Evolutionary conservation across 306 rosid species (phyloP).

Genomic region (Fragaria nilgerrensis): DNA sequence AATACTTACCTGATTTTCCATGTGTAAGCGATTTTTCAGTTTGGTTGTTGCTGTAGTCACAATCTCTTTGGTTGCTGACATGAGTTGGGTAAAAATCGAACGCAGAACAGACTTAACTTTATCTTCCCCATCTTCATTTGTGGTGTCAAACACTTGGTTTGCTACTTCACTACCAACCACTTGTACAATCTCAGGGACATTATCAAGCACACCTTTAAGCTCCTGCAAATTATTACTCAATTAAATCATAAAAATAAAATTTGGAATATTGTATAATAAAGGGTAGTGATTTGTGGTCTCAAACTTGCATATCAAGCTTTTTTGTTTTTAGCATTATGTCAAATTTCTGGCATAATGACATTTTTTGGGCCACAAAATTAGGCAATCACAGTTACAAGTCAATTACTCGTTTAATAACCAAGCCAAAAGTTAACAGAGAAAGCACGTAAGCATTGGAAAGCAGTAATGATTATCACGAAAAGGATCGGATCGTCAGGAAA

Average conservation of each 20-base stretch:
- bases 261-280: not conserved
- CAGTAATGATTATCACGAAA: not conserved
- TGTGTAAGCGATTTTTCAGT: conserved; percentile 57
- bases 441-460: conserved; percentile 1
- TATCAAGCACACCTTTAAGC: conserved; percentile 64
- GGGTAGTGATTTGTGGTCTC: not conserved
- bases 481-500: conserved; percentile 1
- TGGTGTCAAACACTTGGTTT: conserved; percentile 40
- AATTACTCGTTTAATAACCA: conserved; percentile 4
- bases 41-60: conserved; percentile 48
- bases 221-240: conserved; percentile 44
- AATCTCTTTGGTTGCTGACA: conserved; percentile 65
- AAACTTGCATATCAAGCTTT: not conserved
- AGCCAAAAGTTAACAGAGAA: conserved; percentile 8
- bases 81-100: conserved; percentile 66
- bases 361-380: not conserved
- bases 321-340: not conserved
- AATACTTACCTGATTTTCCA: conserved; percentile 58
- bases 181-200: conserved; percentile 73
- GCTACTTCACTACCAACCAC: conserved; percentile 62
- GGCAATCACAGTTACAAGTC: not conserved
- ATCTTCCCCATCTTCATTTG: conserved; percentile 51
- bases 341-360: conserved; percentile 4
- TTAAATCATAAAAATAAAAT: not conserved
- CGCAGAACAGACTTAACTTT: conserved; percentile 54